Percentiles rank a stretch among this genome's conserved stretches.
These are phyloP conservation scores for Curvularia hawaiiensis DNA, from an alignment of 2,329 filamentous ascomycete genomes.

Conservation along the genomic window DNA sequence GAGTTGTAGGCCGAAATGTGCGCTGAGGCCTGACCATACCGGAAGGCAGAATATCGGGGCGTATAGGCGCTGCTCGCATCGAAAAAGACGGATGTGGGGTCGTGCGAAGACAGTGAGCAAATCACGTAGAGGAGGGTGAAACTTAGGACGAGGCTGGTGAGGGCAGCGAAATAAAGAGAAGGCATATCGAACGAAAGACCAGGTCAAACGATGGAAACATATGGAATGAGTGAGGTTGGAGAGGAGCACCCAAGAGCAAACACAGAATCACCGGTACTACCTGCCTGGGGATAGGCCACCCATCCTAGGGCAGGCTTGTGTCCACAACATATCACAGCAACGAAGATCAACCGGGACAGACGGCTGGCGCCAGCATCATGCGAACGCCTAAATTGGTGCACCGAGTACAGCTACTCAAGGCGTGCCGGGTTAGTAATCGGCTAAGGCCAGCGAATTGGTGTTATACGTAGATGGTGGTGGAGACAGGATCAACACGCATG, in stretches of 20 bases:
- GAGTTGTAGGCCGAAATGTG: conserved; percentile 31
- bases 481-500: not conserved
- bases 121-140: conserved; percentile 31
- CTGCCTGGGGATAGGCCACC: not conserved
- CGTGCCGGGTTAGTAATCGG: not conserved
- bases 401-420: not conserved
- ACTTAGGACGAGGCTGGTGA: conserved; percentile 22
- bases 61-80: conserved; percentile 38
- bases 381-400: not conserved
- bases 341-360: not conserved
- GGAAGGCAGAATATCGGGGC: conserved; percentile 39
- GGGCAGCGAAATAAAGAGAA: conserved; percentile 12
- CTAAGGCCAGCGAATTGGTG: not conserved
- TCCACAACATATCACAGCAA: not conserved
- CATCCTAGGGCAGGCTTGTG: not conserved
- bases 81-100: conserved; percentile 47
- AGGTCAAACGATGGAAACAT: not conserved
- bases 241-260: not conserved
- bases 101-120: conserved; percentile 33
- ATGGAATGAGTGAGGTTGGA: not conserved
- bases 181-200: not conserved
- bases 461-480: not conserved
- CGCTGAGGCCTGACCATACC: conserved; percentile 36
- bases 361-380: not conserved
- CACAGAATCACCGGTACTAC: not conserved